phyloP scores from a whole-genome alignment of 345 rosid genomes.

The Euphorbia lathyris region DNA sequence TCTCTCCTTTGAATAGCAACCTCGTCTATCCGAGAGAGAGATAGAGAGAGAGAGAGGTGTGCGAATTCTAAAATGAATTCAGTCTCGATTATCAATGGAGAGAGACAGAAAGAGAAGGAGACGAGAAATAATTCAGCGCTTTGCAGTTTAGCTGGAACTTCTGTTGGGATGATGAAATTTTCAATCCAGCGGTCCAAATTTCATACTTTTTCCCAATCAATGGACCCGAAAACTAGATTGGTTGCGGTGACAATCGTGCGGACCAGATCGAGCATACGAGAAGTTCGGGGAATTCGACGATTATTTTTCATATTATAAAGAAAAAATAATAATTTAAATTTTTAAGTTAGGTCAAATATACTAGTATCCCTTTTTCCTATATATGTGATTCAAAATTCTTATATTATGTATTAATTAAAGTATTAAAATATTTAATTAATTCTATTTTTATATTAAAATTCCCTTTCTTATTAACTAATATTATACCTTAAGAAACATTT shows the following conservation, averaged over 20 bases:
- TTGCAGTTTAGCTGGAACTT: neutral
- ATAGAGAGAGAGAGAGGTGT: slow-evolving; percentile 3
- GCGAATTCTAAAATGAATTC: neutral
- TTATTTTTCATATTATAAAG: no score
- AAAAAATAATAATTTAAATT: no score
- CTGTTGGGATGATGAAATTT: neutral
- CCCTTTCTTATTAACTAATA: no score
- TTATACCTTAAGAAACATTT: no score
- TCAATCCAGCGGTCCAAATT: neutral
- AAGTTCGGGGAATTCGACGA: neutral
- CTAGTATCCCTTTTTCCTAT: no score
- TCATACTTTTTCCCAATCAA: neutral
- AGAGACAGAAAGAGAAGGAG: neutral
- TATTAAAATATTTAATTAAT: no score
- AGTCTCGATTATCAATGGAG: neutral
- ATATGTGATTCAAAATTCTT: no score
- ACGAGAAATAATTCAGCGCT: neutral
- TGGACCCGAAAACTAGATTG: neutral
- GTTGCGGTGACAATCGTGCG: neutral
- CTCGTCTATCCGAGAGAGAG: slow-evolving; percentile 7
- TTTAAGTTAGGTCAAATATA: no score
- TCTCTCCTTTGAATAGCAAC: slow-evolving; percentile 15
- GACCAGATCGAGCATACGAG: neutral
- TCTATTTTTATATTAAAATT: no score
- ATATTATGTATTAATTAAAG: no score